Evolutionary conservation across 176 grass and related monocot genomes (phyloP).

Genomic region (Oryza longistaminata): DNA sequence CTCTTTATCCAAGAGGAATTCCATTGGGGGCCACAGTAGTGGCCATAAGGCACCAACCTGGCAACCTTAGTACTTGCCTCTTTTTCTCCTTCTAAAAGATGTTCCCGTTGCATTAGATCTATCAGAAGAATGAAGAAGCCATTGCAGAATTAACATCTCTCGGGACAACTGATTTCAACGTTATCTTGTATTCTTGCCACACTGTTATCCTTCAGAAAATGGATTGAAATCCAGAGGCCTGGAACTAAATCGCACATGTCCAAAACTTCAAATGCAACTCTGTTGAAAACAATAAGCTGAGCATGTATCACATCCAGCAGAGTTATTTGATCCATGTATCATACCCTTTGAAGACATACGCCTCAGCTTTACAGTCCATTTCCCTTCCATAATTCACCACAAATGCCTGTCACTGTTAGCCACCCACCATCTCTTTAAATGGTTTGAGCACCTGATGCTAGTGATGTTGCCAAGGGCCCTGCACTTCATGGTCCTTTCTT

Average conservation of each 20-base stretch:
- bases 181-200: background rate
- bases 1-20: constrained; percentile 45
- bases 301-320: constrained; percentile 2
- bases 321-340: constrained; percentile 16
- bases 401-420: constrained; percentile 85
- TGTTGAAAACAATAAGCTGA: constrained; percentile 2
- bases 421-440: constrained; percentile 61
- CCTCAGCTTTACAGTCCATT: constrained; percentile 29
- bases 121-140: constrained; percentile 33
- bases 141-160: constrained; percentile 16
- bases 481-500: constrained; percentile 42
- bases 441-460: constrained; percentile 68
- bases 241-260: constrained; percentile 15
- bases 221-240: background rate
- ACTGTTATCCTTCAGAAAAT: background rate
- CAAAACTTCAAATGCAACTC: background rate
- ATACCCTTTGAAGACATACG: constrained; percentile 27
- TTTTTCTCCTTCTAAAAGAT: constrained; percentile 28
- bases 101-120: constrained; percentile 12
- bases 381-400: constrained; percentile 42
- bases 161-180: background rate
- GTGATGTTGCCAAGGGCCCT: constrained; percentile 45
- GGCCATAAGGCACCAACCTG: constrained; percentile 21
- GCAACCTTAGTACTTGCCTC: constrained; percentile 17
- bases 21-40: constrained; percentile 11